Conservation (phyloP, 23 red algal species). For the Gracilaria gracilis region DNA sequence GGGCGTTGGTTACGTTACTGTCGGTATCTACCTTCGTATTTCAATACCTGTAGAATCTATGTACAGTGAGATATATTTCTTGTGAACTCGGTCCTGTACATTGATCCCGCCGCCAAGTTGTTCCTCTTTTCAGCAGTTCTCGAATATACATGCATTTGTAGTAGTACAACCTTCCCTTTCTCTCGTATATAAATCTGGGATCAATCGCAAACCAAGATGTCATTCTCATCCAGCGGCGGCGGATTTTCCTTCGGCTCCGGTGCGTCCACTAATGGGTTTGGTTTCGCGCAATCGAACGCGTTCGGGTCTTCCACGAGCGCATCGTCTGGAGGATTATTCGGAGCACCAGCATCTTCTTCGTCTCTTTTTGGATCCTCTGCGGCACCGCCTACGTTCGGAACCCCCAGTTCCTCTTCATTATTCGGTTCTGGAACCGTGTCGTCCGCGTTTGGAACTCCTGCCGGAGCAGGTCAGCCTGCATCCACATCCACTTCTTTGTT, state of each 20-base stretch:
- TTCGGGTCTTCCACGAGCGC: conserved; percentile 9
- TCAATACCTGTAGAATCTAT: no score
- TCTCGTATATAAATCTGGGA: neutral
- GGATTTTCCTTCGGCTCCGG: conserved; percentile 10
- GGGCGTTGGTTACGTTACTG: no score
- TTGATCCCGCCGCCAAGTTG: no score
- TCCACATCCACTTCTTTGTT: neutral
- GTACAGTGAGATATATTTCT: no score
- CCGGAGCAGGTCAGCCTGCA: neutral
- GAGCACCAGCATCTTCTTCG: conserved; percentile 17
- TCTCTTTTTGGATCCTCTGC: neutral
- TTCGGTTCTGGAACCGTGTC: neutral
- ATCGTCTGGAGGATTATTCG: conserved; percentile 10
- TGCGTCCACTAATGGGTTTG: neutral
- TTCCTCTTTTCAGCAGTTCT: no score
- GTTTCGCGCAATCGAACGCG: neutral
- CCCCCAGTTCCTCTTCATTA: conserved; percentile 1
- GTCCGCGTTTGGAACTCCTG: neutral
- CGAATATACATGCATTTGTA: neutral
- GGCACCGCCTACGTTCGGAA: conserved; percentile 15
- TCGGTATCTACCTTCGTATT: no score
- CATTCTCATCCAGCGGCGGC: neutral
- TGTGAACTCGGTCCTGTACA: no score
- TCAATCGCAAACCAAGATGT: neutral
- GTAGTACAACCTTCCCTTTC: neutral